Base-by-base conservation (phyloP, 2,329 filamentous ascomycete genomes). In the Plectosphaerella cucumerina region DNA sequence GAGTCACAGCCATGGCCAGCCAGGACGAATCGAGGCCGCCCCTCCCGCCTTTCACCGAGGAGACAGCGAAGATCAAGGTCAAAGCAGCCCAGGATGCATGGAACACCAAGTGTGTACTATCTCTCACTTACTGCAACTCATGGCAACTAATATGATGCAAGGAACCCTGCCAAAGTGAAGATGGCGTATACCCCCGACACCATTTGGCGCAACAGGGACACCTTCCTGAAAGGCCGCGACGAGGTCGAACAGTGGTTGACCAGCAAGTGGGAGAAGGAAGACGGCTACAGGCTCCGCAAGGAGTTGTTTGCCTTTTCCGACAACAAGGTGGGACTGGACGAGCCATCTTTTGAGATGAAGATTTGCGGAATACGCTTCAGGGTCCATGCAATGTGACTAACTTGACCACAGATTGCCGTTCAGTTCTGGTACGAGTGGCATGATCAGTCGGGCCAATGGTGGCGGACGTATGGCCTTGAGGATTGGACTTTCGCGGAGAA, bases 361-460 rank as follows among this genome's bases (percentile, higher is more conserved):
- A 34, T 14, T n/a, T 8, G 31, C 14, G 31, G 31, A 8, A 14
- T 34, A 34, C 14, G 31, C 31, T 8, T 34, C 31, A 34, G 31
- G 14, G 26, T 11, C 26, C 26, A 8, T 31, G 26, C 8, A 10
- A 6, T 10, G 3, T 37, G 15, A 14, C 35, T 37, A 14, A 37
- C 35, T 37, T 37, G 34, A 6, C 35, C 35, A 37, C 44, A 82
- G 68, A 93, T 92, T 56, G 90, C 90, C 1, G 90, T 95, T 20
- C 89, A 96, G 63, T 95, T 94, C 66, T 95, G 90, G 90, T 95
- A 93, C 61, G 87, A 95, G 67, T 92, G 84, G 70, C 79, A 84
- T 56, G 88, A 93, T 60, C 69, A 70, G 8, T 59, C 75, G 2
- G 85, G 87, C 35, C 84, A 89, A 65, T 96, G 90, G 90, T 92